phyloP scores from a whole-genome alignment of 257 asterid genomes.

The Solanum clarkiae region DNA sequence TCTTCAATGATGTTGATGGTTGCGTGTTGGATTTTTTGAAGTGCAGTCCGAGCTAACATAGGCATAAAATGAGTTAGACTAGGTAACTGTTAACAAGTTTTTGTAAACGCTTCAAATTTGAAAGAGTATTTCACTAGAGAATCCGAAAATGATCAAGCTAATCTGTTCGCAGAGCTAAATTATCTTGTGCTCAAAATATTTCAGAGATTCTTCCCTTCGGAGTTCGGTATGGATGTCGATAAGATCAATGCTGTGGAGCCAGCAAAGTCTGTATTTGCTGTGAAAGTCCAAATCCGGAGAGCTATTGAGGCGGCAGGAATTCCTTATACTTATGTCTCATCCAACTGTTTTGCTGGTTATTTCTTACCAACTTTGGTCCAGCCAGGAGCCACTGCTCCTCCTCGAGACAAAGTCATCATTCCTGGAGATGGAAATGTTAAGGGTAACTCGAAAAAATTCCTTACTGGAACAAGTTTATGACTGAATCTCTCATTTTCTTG shows the following conservation, averaged over 20 bases:
- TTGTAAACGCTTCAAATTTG: background rate
- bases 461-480: background rate
- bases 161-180: background rate
- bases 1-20: background rate
- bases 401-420: conserved; percentile 19
- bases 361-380: conserved; percentile 36
- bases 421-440: conserved; percentile 66
- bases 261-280: conserved; percentile 24
- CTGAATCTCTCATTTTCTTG: background rate
- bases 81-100: background rate
- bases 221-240: conserved; percentile 63
- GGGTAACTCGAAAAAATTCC: conserved; percentile 14
- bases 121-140: background rate
- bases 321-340: conserved; percentile 39
- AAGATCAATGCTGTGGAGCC: conserved; percentile 49
- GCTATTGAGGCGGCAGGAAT: conserved; percentile 43
- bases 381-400: conserved; percentile 38
- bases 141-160: background rate
- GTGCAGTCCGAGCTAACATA: background rate
- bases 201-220: conserved; percentile 80
- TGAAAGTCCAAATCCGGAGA: conserved; percentile 35
- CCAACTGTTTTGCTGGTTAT: conserved; percentile 50
- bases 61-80: background rate
- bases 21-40: background rate
- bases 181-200: background rate